These are phyloP conservation scores for Wallacemonas sp. DNA, from an alignment of 208 protist species.

Conservation along the genomic window DNA sequence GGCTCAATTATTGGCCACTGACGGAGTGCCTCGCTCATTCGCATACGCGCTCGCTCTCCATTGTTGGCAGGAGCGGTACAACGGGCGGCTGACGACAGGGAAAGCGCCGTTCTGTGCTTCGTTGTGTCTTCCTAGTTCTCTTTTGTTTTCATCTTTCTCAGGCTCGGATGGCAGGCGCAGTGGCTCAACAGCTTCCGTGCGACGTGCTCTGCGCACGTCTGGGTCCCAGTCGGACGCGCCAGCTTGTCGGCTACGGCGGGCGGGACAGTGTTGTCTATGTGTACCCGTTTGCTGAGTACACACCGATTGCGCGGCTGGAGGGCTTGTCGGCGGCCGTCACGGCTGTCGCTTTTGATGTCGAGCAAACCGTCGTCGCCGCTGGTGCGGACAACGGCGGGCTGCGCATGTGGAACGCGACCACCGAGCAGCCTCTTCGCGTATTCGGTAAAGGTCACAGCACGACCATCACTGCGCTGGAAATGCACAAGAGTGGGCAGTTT, in stretches of 20 bases:
- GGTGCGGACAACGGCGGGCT: conserved; percentile 62
- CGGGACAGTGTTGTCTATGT: conserved; percentile 59
- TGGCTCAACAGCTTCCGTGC: conserved; percentile 56
- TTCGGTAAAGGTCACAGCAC: conserved; percentile 64
- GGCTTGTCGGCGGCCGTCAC: conserved; percentile 52
- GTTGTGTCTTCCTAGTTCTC: not conserved
- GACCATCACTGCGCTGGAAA: conserved; percentile 62
- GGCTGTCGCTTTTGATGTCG: conserved; percentile 57
- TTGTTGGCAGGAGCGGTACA: too few relatives aligned
- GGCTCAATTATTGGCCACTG: too few relatives aligned
- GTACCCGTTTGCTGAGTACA: conserved; percentile 60
- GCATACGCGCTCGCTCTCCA: too few relatives aligned
- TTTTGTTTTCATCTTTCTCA: conserved; percentile 13
- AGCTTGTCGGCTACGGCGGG: conserved; percentile 66
- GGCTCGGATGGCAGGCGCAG: conserved; percentile 22
- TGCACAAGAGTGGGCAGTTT: conserved; percentile 62
- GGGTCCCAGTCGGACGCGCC: conserved; percentile 46
- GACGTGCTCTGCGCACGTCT: conserved; percentile 57
- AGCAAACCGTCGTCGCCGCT: conserved; percentile 50
- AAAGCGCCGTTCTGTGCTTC: too few relatives aligned
- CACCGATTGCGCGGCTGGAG: conserved; percentile 48
- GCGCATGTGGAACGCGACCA: conserved; percentile 65
- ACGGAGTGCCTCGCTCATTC: too few relatives aligned
- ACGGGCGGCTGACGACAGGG: too few relatives aligned
- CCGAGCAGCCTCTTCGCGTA: conserved; percentile 49